Evolutionary conservation across 257 asterid species (phyloP).

Genomic region (Voacanga thouarsii): DNA sequence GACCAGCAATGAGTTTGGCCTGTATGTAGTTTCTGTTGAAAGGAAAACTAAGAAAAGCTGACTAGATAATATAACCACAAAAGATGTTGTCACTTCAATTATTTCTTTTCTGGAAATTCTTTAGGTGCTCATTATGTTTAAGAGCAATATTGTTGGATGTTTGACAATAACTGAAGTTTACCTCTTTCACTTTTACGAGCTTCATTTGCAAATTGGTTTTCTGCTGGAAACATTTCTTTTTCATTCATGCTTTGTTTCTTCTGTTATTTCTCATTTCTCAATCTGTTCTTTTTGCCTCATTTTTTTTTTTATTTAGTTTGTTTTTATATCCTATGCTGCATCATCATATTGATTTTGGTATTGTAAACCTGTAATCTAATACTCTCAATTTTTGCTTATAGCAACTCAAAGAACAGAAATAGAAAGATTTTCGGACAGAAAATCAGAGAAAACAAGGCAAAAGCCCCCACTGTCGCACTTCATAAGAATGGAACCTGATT

Average conservation of each 20-base stretch:
- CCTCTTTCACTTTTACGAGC: background rate
- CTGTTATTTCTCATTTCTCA: background rate
- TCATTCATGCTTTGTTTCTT: background rate
- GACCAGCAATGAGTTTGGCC: background rate
- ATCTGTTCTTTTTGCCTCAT: background rate
- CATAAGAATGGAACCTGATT: conserved; percentile 39
- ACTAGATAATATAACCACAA: background rate
- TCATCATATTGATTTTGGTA: conserved; percentile 5
- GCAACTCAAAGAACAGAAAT: conserved; percentile 44
- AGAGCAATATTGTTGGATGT: background rate
- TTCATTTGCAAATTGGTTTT: background rate
- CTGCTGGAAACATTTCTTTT: background rate
- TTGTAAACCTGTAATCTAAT: background rate
- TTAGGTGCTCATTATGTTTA: background rate
- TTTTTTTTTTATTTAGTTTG: background rate
- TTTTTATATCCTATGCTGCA: background rate
- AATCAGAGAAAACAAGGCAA: conserved; percentile 15
- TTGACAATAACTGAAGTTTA: background rate
- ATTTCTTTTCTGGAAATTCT: background rate
- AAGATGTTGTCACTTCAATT: background rate
- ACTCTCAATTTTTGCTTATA: conserved; percentile 19
- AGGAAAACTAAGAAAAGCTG: background rate
- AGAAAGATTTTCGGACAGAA: conserved; percentile 54
- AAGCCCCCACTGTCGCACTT: conserved; percentile 47
- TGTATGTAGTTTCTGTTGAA: background rate